These are phyloP conservation scores for Neoascochyta sp. DNA, from an alignment of 2,329 filamentous ascomycete genomes.

Conservation along the genomic window DNA sequence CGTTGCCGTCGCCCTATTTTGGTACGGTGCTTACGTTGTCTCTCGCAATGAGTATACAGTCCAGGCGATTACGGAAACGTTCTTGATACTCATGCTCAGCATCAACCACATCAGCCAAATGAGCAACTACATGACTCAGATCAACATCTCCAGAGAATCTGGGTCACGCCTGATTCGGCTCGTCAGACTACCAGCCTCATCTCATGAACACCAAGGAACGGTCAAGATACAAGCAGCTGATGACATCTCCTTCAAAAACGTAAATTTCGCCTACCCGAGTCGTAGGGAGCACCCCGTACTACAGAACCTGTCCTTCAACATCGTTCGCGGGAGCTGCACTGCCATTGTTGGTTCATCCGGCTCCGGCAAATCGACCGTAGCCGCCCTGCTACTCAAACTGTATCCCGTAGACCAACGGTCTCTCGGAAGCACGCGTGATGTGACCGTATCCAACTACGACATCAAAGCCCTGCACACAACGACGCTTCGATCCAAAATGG, in stretches of 20 bases:
- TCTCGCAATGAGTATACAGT: slow-evolving; percentile 50
- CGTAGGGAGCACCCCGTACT: slow-evolving; percentile 55
- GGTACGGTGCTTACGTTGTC: slow-evolving; percentile 69
- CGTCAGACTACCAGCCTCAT: slow-evolving; percentile 55
- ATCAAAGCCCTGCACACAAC: slow-evolving; percentile 58
- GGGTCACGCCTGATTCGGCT: slow-evolving; percentile 71
- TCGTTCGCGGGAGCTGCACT: slow-evolving; percentile 62
- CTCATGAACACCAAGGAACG: slow-evolving; percentile 57
- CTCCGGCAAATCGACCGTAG: slow-evolving; percentile 85
- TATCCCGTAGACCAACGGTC: slow-evolving; percentile 47
- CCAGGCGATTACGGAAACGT: slow-evolving; percentile 64
- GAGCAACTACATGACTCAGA: slow-evolving; percentile 73
- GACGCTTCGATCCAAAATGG: slow-evolving; percentile 58
- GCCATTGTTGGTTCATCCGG: slow-evolving; percentile 83
- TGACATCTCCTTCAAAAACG: slow-evolving; percentile 57
- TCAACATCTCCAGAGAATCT: slow-evolving; percentile 68
- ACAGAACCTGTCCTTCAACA: slow-evolving; percentile 60
- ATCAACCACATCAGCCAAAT: slow-evolving; percentile 69
- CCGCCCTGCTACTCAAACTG: slow-evolving; percentile 69
- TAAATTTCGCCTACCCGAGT: slow-evolving; percentile 70
- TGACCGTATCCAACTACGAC: slow-evolving; percentile 59
- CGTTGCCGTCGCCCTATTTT: slow-evolving; percentile 76
- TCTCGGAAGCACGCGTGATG: slow-evolving; percentile 22
- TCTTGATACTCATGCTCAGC: slow-evolving; percentile 80
- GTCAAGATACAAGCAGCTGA: slow-evolving; percentile 44